A percentile compares a stretch with the other conserved stretches of the same genome.
Evolutionary conservation across 2,329 filamentous ascomycete species (phyloP).

Genomic region (Penicillium decumbens): DNA sequence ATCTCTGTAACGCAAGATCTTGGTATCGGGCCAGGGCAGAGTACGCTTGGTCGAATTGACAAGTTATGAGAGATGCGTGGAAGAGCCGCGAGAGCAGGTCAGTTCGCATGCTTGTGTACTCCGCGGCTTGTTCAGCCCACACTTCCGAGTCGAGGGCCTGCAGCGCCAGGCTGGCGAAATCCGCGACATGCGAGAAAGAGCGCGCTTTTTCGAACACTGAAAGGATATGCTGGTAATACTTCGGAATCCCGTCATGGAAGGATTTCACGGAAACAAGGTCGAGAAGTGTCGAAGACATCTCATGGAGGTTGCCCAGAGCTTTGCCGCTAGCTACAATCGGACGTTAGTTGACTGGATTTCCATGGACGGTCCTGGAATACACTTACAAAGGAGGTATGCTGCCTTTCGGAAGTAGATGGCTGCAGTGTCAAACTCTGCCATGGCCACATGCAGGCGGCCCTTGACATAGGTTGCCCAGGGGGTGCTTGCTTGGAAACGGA

Average conservation of each 20-base stretch:
- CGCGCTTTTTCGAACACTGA: conserved; percentile 73
- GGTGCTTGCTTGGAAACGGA: conserved; percentile 58
- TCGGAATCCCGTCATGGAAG: conserved; percentile 68
- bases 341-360: conserved; percentile 17
- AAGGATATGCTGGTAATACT: conserved; percentile 83
- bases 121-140: conserved; percentile 31
- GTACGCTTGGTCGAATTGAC: conserved; percentile 78
- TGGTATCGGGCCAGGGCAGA: conserved; percentile 69
- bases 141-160: conserved; percentile 51
- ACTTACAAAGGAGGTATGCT: conserved; percentile 74
- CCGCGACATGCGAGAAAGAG: conserved; percentile 73
- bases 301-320: conserved; percentile 42
- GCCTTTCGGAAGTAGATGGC: conserved; percentile 75
- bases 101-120: conserved; percentile 48
- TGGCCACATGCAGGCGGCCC: conserved; percentile 69
- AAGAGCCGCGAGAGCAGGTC: conserved; percentile 82
- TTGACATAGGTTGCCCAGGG: conserved; percentile 71
- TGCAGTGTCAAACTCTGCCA: conserved; percentile 69
- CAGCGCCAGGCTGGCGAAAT: conserved; percentile 73
- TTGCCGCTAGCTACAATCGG: conserved; percentile 39
- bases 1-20: conserved; percentile 65
- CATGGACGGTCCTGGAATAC: not conserved
- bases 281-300: conserved; percentile 59
- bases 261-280: conserved; percentile 66
- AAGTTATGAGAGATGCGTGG: conserved; percentile 71